These are phyloP conservation scores for Solanum hybrid DNA, from an alignment of 305 asterid genomes.

Conservation along the genomic window DNA sequence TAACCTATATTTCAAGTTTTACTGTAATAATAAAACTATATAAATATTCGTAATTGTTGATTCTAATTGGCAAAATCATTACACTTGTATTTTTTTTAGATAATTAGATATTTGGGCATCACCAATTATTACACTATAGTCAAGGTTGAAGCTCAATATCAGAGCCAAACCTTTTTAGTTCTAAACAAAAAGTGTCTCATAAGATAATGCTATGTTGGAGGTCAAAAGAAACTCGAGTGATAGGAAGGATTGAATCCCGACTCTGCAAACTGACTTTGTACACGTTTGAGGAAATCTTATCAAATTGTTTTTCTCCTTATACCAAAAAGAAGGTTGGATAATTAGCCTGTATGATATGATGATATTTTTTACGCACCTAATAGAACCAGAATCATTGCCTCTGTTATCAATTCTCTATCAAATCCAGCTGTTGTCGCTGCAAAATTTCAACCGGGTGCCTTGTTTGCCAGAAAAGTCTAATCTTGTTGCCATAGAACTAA, in stretches of 20 bases:
- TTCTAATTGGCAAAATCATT: background rate
- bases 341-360: background rate
- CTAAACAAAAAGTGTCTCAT: background rate
- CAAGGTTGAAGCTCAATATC: background rate
- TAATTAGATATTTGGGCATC: background rate
- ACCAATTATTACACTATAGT: background rate
- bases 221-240: background rate
- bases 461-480: background rate
- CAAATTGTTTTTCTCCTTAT: background rate
- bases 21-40: background rate
- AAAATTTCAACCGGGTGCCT: background rate
- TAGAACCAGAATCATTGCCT: too few relatives aligned
- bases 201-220: background rate
- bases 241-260: background rate
- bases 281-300: background rate
- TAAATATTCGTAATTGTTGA: background rate
- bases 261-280: background rate
- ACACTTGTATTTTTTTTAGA: too few relatives aligned
- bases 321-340: background rate
- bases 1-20: background rate
- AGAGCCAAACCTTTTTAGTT: background rate
- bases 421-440: background rate
- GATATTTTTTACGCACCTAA: background rate
- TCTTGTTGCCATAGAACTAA: background rate
- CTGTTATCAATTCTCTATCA: too few relatives aligned